Conservation (phyloP, 2,329 filamentous ascomycete species). For the Aotearoamyces nothofagi region DNA sequence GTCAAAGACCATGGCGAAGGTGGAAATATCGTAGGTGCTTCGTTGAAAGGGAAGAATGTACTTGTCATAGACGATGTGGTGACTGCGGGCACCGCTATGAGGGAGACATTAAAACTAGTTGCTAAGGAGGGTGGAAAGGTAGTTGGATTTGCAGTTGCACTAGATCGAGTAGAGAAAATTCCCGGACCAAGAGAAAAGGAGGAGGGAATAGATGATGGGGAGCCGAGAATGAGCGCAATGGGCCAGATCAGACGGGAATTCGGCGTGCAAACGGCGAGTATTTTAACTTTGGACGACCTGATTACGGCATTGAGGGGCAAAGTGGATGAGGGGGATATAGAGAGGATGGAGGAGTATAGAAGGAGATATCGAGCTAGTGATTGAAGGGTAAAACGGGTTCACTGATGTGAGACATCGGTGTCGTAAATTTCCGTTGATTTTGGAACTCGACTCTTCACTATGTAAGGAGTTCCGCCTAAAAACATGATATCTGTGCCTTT, state of each 20-base stretch:
- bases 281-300: conserved; percentile 71
- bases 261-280: conserved; percentile 65
- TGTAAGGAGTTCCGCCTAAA: too few relatives aligned
- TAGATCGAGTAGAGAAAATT: conserved; percentile 78
- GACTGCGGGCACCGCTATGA: conserved; percentile 85
- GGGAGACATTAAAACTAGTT: conserved; percentile 85
- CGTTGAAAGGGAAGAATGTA: conserved; percentile 69
- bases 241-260: conserved; percentile 70
- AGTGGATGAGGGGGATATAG: conserved; percentile 44
- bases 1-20: conserved; percentile 93
- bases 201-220: conserved; percentile 53
- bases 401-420: too few relatives aligned
- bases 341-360: conserved; percentile 54
- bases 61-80: conserved; percentile 95
- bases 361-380: conserved; percentile 1
- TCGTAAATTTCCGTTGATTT: too few relatives aligned
- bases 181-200: conserved; percentile 35
- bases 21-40: conserved; percentile 78
- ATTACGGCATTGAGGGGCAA: conserved; percentile 48
- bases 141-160: conserved; percentile 74
- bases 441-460: too few relatives aligned
- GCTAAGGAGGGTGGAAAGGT: conserved; percentile 70
- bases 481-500: too few relatives aligned
- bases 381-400: too few relatives aligned
- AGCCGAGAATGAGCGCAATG: conserved; percentile 64